These are phyloP conservation scores for Trichosanthes cucumerina DNA, from an alignment of 306 rosid genomes.

Conservation along the genomic window DNA sequence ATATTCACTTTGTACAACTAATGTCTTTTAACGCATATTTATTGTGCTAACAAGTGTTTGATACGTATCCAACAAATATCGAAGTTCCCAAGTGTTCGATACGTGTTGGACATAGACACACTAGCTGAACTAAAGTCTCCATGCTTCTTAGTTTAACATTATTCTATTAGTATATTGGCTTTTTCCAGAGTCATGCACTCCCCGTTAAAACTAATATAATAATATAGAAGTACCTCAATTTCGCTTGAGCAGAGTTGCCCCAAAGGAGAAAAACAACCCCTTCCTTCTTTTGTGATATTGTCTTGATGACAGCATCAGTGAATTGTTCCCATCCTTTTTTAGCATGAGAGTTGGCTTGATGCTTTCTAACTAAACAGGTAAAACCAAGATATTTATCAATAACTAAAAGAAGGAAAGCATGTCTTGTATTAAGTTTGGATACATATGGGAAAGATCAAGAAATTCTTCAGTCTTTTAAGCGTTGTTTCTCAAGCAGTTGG, in stretches of 20 bases:
- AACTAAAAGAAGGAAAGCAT: background rate
- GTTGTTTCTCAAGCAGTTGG: background rate
- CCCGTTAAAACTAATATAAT: background rate
- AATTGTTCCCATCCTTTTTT: conserved; percentile 96
- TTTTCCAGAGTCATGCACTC: background rate
- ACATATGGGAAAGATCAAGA: background rate
- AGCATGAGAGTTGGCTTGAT: conserved; percentile 87
- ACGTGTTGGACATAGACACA: too few species aligned
- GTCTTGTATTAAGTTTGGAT: background rate
- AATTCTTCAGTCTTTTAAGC: background rate
- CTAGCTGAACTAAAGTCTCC: too few species aligned
- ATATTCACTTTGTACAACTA: too few species aligned
- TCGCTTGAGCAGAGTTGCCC: conserved; percentile 92
- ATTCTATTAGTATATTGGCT: background rate
- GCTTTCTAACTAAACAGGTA: conserved; percentile 55
- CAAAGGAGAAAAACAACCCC: conserved; percentile 83
- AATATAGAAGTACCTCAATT: conserved; percentile 42
- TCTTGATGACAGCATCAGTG: conserved; percentile 76
- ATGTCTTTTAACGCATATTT: too few species aligned
- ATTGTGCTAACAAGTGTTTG: too few species aligned
- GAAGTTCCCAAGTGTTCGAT: too few species aligned
- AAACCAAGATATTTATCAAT: background rate
- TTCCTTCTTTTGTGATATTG: conserved; percentile 69
- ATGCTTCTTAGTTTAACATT: too few species aligned
- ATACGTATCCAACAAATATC: too few species aligned